phyloP scores from a whole-genome alignment of 768 basidiomycete genomes.

The Clitopilus hobsonii region DNA sequence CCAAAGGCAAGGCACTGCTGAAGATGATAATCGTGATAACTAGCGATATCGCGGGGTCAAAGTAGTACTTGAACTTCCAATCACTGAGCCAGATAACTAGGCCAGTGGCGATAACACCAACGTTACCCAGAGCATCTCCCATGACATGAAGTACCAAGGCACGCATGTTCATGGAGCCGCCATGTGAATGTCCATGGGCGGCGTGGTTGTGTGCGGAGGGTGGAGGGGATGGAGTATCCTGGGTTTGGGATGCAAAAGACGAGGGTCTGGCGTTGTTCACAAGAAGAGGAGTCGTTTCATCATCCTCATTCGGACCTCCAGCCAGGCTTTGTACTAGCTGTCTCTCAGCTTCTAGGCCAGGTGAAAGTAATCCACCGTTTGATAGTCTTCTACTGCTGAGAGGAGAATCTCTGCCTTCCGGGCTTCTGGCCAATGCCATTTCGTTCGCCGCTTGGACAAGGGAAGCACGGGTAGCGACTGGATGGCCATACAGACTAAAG shows the following conservation, averaged over 20 bases:
- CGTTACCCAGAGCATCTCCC: slow-evolving; percentile 96
- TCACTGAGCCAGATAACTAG: slow-evolving; percentile 88
- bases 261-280: slow-evolving; percentile 10
- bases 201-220: background rate
- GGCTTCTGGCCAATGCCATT: slow-evolving; percentile 55
- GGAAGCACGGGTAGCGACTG: slow-evolving; percentile 65
- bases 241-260: background rate
- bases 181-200: slow-evolving; percentile 32
- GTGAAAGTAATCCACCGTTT: too few species aligned
- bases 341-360: background rate
- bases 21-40: slow-evolving; percentile 96
- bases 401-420: slow-evolving; percentile 26
- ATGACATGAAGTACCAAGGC: slow-evolving; percentile 92
- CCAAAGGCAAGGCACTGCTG: slow-evolving; percentile 88
- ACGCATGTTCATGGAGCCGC: slow-evolving; percentile 96
- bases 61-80: slow-evolving; percentile 86
- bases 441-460: slow-evolving; percentile 83
- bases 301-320: background rate
- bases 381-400: too few species aligned
- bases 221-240: slow-evolving; percentile 11
- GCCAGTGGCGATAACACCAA: slow-evolving; percentile 95
- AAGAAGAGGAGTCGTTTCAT: slow-evolving; percentile 46
- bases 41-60: slow-evolving; percentile 89
- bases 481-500: slow-evolving; percentile 70
- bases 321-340: background rate